These are phyloP conservation scores for Bruguiera gymnorhiza DNA, from an alignment of 345 rosid genomes.

Conservation along the genomic window DNA sequence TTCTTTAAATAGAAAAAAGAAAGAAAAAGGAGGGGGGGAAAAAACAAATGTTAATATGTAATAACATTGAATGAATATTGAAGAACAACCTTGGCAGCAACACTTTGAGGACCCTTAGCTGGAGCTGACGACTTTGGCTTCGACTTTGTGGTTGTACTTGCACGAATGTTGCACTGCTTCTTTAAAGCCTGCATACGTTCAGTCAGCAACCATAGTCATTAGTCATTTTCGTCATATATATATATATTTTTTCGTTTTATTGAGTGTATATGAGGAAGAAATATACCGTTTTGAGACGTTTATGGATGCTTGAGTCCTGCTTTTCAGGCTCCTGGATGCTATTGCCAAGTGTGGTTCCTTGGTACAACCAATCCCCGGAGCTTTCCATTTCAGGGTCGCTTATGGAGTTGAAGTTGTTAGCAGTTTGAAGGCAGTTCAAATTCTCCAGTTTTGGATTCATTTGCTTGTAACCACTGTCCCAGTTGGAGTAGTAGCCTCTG, in stretches of 20 bases:
- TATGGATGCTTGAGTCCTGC: constrained; percentile 40
- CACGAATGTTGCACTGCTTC: constrained; percentile 41
- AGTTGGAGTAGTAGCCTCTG: constrained; percentile 26
- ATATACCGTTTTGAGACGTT: constrained; percentile 55
- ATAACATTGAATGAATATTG: neutral
- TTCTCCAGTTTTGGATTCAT: constrained; percentile 36
- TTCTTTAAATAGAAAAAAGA: neutral
- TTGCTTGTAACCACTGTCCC: constrained; percentile 44
- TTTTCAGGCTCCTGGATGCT: constrained; percentile 34
- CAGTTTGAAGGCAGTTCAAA: constrained; percentile 37
- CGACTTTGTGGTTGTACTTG: constrained; percentile 31
- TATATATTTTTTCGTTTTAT: neutral
- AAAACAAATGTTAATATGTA: too few species aligned
- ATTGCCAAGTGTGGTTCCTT: constrained; percentile 44
- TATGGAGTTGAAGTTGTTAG: constrained; percentile 30
- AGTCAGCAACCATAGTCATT: constrained; percentile 30
- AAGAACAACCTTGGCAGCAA: constrained; percentile 81
- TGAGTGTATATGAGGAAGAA: neutral
- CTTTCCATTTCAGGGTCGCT: constrained; percentile 19
- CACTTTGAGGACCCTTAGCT: constrained; percentile 83
- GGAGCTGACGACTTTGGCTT: constrained; percentile 48
- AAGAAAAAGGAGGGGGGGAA: fast-evolving
- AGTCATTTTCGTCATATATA: neutral
- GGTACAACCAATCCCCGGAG: constrained; percentile 55
- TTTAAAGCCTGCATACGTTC: constrained; percentile 46